phyloP scores from a whole-genome alignment of 306 rosid genomes.

The Castanea mollissima region DNA sequence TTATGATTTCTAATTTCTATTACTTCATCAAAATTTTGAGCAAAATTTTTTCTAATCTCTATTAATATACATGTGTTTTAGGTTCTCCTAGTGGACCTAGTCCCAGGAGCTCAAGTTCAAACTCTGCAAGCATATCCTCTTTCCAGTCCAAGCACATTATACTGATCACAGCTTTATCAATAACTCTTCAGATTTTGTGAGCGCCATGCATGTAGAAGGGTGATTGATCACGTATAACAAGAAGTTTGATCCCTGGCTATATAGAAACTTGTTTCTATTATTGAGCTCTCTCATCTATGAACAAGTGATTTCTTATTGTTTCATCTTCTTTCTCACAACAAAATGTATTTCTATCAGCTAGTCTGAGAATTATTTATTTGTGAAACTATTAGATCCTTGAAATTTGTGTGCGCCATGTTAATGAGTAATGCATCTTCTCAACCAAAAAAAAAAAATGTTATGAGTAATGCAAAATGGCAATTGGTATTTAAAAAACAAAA shows the following conservation, averaged over 20 bases:
- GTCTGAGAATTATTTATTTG: background rate
- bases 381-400: background rate
- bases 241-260: background rate
- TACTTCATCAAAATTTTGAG: background rate
- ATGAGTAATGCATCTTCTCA: background rate
- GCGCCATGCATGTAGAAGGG: background rate
- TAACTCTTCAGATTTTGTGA: conserved; percentile 5
- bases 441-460: too few relatives aligned
- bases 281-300: background rate
- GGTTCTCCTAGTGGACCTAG: conserved; percentile 14
- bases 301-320: background rate
- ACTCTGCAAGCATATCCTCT: conserved; percentile 19
- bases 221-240: background rate
- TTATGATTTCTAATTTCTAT: too few relatives aligned
- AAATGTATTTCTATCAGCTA: background rate
- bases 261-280: background rate
- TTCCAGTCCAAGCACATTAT: conserved; percentile 1
- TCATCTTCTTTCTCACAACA: background rate
- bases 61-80: conserved; percentile 4
- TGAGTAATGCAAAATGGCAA: too few relatives aligned
- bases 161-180: background rate
- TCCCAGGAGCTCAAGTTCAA: conserved; percentile 5
- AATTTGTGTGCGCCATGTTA: background rate
- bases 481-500: too few relatives aligned
- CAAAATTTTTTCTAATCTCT: background rate